A percentile compares a stretch with the other conserved stretches of the same genome.
phyloP scores from a whole-genome alignment of 1,139 yeast genomes.

The Geotrichum armillariae region DNA sequence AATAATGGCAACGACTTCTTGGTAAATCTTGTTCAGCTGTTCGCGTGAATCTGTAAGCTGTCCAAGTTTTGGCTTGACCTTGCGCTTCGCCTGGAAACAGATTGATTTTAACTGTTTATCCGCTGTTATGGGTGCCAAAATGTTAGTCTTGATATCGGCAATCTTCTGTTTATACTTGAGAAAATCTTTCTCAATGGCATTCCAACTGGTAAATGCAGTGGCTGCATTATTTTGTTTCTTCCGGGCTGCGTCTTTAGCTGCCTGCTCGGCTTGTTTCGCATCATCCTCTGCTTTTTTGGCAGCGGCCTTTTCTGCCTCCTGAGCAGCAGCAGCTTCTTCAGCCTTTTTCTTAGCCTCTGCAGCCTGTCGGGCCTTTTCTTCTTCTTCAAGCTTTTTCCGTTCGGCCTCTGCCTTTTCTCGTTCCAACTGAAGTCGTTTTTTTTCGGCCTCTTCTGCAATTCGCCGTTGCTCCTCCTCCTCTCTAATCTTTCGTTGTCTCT shows the following conservation, averaged over 20 bases:
- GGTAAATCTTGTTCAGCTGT: conserved; percentile 54
- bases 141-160: conserved; percentile 54
- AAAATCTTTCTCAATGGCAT: conserved; percentile 49
- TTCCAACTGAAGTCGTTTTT: conserved; percentile 24
- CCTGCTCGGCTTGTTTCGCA: conserved; percentile 21
- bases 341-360: conserved; percentile 24
- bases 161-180: conserved; percentile 57
- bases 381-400: conserved; percentile 24
- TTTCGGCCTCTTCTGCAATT: conserved; percentile 25
- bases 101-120: conserved; percentile 43
- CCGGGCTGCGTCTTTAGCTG: conserved; percentile 23
- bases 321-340: conserved; percentile 16
- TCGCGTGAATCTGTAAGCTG: conserved; percentile 72
- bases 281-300: conserved; percentile 18
- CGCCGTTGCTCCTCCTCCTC: conserved; percentile 24
- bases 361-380: conserved; percentile 16
- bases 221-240: conserved; percentile 23
- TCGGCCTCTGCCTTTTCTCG: conserved; percentile 26
- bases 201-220: conserved; percentile 40
- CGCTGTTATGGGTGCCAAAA: conserved; percentile 39
- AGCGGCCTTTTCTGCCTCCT: conserved; percentile 20
- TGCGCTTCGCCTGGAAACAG: conserved; percentile 53
- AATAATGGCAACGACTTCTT: conserved; percentile 53
- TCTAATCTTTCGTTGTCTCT: conserved; percentile 16
- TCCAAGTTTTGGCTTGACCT: conserved; percentile 86